These are phyloP conservation scores for Vicia villosa DNA, from an alignment of 306 rosid genomes.

Conservation along the genomic window DNA sequence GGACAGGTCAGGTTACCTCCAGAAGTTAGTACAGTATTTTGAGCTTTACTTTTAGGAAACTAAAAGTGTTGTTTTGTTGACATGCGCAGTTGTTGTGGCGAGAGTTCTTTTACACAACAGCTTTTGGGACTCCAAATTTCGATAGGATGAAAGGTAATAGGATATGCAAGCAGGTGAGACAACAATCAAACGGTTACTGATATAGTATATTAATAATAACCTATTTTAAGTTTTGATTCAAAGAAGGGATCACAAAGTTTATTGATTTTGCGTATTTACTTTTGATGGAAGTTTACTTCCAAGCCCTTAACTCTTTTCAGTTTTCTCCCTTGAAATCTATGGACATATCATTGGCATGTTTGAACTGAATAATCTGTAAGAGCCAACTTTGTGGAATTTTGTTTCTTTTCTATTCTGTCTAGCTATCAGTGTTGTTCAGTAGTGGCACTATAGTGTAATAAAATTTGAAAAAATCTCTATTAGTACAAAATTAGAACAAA, in stretches of 20 bases:
- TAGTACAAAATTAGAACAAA: too few relatives aligned
- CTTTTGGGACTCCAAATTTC: slow-evolving; percentile 90
- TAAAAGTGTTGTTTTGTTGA: slow-evolving; percentile 34
- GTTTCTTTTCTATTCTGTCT: slow-evolving; percentile 20
- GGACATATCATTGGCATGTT: slow-evolving; percentile 97
- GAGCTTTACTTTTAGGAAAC: slow-evolving; percentile 31
- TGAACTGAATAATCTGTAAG: slow-evolving; percentile 96
- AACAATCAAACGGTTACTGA: not conserved
- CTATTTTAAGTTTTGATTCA: slow-evolving; percentile 28
- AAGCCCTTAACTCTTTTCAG: slow-evolving; percentile 65
- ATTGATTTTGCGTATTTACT: slow-evolving; percentile 19
- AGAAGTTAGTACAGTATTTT: slow-evolving; percentile 12
- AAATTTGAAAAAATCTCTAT: too few relatives aligned
- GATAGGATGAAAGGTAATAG: slow-evolving; percentile 76
- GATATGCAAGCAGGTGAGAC: slow-evolving; percentile 89
- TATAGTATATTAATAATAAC: slow-evolving; percentile 14
- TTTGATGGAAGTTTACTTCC: slow-evolving; percentile 26
- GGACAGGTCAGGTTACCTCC: slow-evolving; percentile 71
- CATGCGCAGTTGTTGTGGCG: slow-evolving; percentile 77
- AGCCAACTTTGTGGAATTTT: slow-evolving; percentile 24
- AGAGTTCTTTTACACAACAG: slow-evolving; percentile 89
- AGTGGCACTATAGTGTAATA: too few relatives aligned
- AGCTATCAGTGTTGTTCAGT: slow-evolving; percentile 1
- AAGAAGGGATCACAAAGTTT: slow-evolving; percentile 4
- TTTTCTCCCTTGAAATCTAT: slow-evolving; percentile 88